Conservation (phyloP, 495 filamentous ascomycete genomes). For the Astrothelium subdiscretum region DNA sequence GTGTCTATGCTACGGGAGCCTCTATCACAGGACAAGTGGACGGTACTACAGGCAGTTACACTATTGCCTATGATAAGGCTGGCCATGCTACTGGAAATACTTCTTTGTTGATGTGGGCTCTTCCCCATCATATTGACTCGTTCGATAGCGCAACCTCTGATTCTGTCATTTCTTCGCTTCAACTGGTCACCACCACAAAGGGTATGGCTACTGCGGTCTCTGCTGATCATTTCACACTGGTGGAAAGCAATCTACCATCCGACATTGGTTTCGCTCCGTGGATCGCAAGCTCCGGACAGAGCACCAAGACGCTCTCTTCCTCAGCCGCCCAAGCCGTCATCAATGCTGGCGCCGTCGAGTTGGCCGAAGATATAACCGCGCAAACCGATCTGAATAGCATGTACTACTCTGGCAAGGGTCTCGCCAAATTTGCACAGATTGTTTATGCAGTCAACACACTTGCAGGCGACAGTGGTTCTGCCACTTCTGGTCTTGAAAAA, state of each 20-base stretch:
- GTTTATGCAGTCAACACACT: conserved; percentile 58
- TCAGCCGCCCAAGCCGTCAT: conserved; percentile 43
- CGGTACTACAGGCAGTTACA: conserved; percentile 55
- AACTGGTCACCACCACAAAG: conserved; percentile 76
- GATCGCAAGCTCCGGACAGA: conserved; percentile 41
- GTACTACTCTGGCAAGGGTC: conserved; percentile 86
- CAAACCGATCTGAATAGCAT: conserved; percentile 77
- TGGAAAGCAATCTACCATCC: conserved; percentile 59
- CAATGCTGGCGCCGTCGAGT: conserved; percentile 49
- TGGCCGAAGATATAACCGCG: conserved; percentile 54
- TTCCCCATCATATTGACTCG: conserved; percentile 74
- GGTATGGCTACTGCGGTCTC: conserved; percentile 62
- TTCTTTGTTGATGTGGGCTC: conserved; percentile 69
- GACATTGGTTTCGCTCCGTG: conserved; percentile 69
- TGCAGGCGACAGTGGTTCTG: conserved; percentile 38
- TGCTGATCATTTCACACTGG: conserved; percentile 69
- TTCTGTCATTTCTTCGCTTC: conserved; percentile 42
- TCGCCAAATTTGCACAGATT: conserved; percentile 18
- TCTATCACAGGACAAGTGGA: conserved; percentile 50
- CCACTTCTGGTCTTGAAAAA: conserved; percentile 48
- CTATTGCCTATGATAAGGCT: conserved; percentile 53
- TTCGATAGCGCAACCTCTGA: conserved; percentile 49
- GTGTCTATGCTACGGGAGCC: conserved; percentile 56
- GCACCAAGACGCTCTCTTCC: conserved; percentile 37
- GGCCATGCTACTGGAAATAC: conserved; percentile 41